These are phyloP conservation scores for Clitoria ternatea DNA, from an alignment of 306 rosid species.

Conservation along the genomic window DNA sequence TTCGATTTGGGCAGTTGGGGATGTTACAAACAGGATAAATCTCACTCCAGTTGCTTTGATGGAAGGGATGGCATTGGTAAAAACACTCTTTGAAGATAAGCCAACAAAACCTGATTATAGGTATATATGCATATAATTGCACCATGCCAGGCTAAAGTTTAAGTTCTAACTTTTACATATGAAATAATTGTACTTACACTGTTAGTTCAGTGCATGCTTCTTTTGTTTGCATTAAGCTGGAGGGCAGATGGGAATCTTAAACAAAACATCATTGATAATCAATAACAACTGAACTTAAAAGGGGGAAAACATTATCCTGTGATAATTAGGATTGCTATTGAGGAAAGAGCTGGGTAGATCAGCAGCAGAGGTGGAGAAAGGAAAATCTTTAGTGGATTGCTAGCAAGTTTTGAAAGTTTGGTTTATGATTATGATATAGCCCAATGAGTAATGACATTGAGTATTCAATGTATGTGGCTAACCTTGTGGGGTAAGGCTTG, in stretches of 20 bases:
- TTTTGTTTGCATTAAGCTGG: neutral
- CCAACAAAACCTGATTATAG: constrained; percentile 93
- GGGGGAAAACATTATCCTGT: neutral
- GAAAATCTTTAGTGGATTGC: neutral
- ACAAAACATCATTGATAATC: neutral
- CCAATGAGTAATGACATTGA: too few species aligned
- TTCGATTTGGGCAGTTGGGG: constrained; percentile 98
- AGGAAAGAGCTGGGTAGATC: neutral
- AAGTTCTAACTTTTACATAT: neutral
- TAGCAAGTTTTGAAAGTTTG: neutral
- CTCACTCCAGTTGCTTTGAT: constrained; percentile 99
- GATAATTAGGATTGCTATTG: neutral
- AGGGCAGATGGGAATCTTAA: neutral
- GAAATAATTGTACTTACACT: neutral
- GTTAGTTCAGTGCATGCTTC: neutral
- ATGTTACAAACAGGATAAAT: constrained; percentile 87
- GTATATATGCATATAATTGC: constrained; percentile 38
- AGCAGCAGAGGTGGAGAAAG: neutral
- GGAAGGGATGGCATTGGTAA: constrained; percentile 88
- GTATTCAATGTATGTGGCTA: neutral
- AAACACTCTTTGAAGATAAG: constrained; percentile 71
- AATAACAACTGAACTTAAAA: neutral
- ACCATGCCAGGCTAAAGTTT: constrained; percentile 13
- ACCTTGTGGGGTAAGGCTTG: neutral
- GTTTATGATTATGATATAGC: too few species aligned